Base-by-base conservation (phyloP, 1,284 basidiomycete genomes). In the Heterobasidion occidentale region DNA sequence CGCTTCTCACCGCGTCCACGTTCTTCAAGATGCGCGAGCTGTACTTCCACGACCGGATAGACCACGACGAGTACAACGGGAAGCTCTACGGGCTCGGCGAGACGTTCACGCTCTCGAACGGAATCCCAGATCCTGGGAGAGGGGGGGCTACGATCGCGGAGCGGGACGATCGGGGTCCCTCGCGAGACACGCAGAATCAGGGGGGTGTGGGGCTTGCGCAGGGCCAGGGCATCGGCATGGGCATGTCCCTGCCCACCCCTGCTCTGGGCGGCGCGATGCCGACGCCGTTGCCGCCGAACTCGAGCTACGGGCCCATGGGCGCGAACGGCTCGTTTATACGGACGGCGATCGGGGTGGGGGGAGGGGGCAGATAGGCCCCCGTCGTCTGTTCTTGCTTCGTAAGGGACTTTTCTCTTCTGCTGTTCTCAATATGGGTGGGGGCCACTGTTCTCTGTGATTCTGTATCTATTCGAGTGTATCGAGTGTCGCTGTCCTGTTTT, bases 11-110 rank as follows among this genome's bases (percentile, higher is more conserved):
- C 12, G 88, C 94, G 1, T 85, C 86, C 7, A 93, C 92, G 0
- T 98, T 98, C 74, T 98, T 98, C 88, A 92, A 94, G 71, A 92
- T 98, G 82, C 86, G 92, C 36, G 85, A 92, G 63, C 74, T 89
- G 46, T 98, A 94, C 75, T 98, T 98, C 74, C 83, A 89, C 60
- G 90, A 93, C 67, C 75, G 81, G 44, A 83, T 98, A 56, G 92
- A 97, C 67, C 88, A 93, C 59, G 71, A 66, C 1, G 86, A 89
- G 65, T 89, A 84, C 68, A 87, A 84, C 58, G 86, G 86, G 57
- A 88, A 88, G 65, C 76, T 90, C 3, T 90, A 87, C 64, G 88
- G 88, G 1, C 79, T 90, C 51, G 88, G 88, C 8, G 84, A 86
- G 67, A 88, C 88, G 9, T 88, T 88, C 70, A 77, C 82, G 8